Conservation (phyloP, 1,284 basidiomycete genomes). For the Trametes sp. region DNA sequence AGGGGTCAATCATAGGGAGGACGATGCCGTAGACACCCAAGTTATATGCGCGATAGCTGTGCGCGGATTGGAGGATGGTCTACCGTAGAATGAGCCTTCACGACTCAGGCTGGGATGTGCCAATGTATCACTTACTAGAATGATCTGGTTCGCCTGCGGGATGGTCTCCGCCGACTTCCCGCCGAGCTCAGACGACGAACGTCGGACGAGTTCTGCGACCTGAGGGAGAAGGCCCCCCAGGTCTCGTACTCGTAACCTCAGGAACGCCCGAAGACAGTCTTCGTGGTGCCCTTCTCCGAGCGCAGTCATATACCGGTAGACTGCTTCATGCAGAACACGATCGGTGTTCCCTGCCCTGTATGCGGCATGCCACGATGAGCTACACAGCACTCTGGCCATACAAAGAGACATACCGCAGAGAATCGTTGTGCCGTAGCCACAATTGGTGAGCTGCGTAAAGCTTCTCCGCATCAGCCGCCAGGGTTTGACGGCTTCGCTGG, state of each 20-base stretch:
- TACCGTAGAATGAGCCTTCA: slow-evolving; percentile 38
- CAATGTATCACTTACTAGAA: slow-evolving; percentile 57
- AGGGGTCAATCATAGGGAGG: slow-evolving; percentile 77
- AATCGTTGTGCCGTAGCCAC: slow-evolving; percentile 85
- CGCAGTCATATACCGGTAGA: slow-evolving; percentile 70
- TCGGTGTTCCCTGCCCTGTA: slow-evolving; percentile 51
- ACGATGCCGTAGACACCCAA: slow-evolving; percentile 80
- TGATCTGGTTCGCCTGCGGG: slow-evolving; percentile 77
- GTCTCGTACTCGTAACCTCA: slow-evolving; percentile 73
- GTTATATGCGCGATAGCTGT: slow-evolving; percentile 78
- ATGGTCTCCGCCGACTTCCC: slow-evolving; percentile 55
- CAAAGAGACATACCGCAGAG: slow-evolving; percentile 58
- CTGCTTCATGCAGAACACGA: slow-evolving; percentile 68
- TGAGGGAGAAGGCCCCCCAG: slow-evolving; percentile 65
- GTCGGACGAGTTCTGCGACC: slow-evolving; percentile 55
- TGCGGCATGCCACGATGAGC: slow-evolving; percentile 2
- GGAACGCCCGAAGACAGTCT: slow-evolving; percentile 87
- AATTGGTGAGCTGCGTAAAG: slow-evolving; percentile 84
- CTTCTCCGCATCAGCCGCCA: slow-evolving; percentile 91
- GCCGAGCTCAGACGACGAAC: slow-evolving; percentile 50
- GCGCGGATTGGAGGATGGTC: slow-evolving; percentile 77
- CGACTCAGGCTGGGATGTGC: background rate
- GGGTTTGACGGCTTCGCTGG: slow-evolving; percentile 74
- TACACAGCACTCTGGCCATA: background rate
- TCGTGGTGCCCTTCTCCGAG: slow-evolving; percentile 66